A percentile compares a stretch with the other conserved stretches of the same genome.
Conservation (phyloP, 306 rosid species). For the Spatholobus suberectus region DNA sequence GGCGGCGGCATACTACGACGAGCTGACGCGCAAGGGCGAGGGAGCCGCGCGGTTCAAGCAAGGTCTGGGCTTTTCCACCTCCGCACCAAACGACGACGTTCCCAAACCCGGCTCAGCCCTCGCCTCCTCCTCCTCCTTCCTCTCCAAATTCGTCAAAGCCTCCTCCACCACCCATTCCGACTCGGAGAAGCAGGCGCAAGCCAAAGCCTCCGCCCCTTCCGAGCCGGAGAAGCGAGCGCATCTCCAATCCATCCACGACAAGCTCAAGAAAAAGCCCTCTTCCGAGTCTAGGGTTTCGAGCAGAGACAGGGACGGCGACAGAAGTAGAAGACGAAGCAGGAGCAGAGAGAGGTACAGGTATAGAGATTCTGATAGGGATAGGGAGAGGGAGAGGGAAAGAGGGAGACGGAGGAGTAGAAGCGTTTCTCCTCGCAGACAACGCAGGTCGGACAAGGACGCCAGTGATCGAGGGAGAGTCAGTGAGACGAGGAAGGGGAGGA, state of each 20-base stretch:
- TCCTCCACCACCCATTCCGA: slow-evolving; percentile 64
- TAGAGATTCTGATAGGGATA: slow-evolving; percentile 54
- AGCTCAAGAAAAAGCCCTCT: slow-evolving; percentile 67
- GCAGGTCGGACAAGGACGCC: slow-evolving; percentile 40
- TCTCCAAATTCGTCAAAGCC: slow-evolving; percentile 81
- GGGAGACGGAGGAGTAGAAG: slow-evolving; percentile 51
- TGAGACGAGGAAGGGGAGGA: slow-evolving; percentile 52
- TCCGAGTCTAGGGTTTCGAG: slow-evolving; percentile 63
- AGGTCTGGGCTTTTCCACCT: slow-evolving; percentile 78
- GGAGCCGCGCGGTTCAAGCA: slow-evolving; percentile 93
- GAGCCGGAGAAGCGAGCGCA: slow-evolving; percentile 61
- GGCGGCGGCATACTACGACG: slow-evolving; percentile 94
- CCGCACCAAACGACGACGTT: slow-evolving; percentile 52
- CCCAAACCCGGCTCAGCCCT: slow-evolving; percentile 57
- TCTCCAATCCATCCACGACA: slow-evolving; percentile 70
- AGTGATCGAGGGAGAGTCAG: slow-evolving; percentile 37
- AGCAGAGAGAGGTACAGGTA: slow-evolving; percentile 41
- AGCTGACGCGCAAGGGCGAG: slow-evolving; percentile 78
- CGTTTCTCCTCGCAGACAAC: slow-evolving; percentile 49
- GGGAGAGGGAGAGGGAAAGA: slow-evolving; percentile 50
- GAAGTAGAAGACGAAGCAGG: slow-evolving; percentile 41
- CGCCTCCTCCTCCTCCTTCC: slow-evolving; percentile 68
- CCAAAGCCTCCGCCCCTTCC: slow-evolving; percentile 59
- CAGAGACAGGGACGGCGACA: slow-evolving; percentile 3
- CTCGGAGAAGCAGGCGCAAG: slow-evolving; percentile 50